Base-by-base conservation (phyloP, 2,329 filamentous ascomycete species). In the Sarocladium brachiariae region DNA sequence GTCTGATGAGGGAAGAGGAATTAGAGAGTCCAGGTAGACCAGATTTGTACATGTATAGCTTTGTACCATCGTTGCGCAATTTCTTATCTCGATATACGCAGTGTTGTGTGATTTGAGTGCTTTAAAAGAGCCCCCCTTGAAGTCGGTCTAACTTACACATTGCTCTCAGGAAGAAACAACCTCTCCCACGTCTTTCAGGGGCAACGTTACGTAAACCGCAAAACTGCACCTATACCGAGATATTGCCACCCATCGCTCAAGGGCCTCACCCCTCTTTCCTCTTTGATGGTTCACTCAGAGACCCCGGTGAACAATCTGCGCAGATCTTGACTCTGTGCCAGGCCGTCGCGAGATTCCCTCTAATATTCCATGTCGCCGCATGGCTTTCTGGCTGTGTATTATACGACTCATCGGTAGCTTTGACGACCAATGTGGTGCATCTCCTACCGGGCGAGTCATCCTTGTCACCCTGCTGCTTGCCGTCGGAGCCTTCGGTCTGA, bases 381-480 rank as follows among this genome's bases (percentile, higher is more conserved):
- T 83, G 78, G 34, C 66, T 75, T 60, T 84, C 78, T 1, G 83
- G 82, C 63, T 86, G 83, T 0, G 78, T 80, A 55, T 86, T 86
- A 62, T 86, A 86, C 2, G 74, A 69, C 56, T 83, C 79, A 58
- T 86, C 83, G 2, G 77, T 80, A 6, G 83, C 83, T 65, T 85
- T 86, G 58, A 85, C 81, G 4, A 84, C 68, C 46, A 86, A 56
- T 0, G 73, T 76, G 1, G 73, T 72, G 58, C 75, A 79, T 5
- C 61, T 59, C 50, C 63, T 63, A 27, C 57, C 61, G 37, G 58
- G 56, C 18, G 54, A 59, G 21, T 54, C 45, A 2, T 45, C 16
- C 14, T 52, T 41, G 9, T 50, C 31, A 1, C 43, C 34, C 19
- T 35, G 18, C 8, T 50, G 41, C 43, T 47, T 30, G 10, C 18